Base-by-base conservation (phyloP, 495 filamentous ascomycete species). In the Oidiodendron maius region DNA sequence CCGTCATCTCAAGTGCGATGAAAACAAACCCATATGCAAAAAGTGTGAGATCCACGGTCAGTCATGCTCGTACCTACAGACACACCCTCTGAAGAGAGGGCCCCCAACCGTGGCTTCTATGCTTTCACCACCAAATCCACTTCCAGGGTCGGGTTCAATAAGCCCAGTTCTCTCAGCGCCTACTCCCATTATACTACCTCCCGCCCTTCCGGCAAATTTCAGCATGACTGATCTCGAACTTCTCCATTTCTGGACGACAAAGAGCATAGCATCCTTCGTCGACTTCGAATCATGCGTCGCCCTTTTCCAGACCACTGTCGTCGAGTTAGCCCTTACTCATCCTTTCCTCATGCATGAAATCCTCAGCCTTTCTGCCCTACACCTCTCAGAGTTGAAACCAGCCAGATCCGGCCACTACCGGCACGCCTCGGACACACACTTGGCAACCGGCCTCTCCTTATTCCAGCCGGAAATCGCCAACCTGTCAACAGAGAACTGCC, bases 1-100 rank as follows among this genome's bases (percentile, higher is more conserved):
- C 35, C 9, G 13, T 11, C 15, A 30, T 3, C 23, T 28, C 40
- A 61, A 81, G 74, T 82, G 78, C 63, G 78, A 82, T 56, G 79
- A 82, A 52, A 63, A 74, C 12, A 77, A 81, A 60, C 79, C 79
- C 0, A 59, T 70, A 16, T 82, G 79, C 52, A 70, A 72, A 36
- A 80, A 80, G 60, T 82, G 79, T 61, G 58, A 71, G 21, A 77
- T 74, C 48, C 76, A 82, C 59, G 77, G 74, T 32, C 73, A 77
- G 22, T 48, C 62, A 36, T 82, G 79, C 60, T 78, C 81, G 46
- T 82, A 79, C 40, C 46, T 56, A 66, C 77, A 50, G 59, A 71
- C 51, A 64, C 70, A 44, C 57, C 65, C 48, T 54, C 62, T 32
- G 52, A 64, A n/a, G 32, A 55, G 30, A 32, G 9, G 53, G 13